phyloP scores from a whole-genome alignment of 129 eudicot genomes.

The Sambucus nigra region DNA sequence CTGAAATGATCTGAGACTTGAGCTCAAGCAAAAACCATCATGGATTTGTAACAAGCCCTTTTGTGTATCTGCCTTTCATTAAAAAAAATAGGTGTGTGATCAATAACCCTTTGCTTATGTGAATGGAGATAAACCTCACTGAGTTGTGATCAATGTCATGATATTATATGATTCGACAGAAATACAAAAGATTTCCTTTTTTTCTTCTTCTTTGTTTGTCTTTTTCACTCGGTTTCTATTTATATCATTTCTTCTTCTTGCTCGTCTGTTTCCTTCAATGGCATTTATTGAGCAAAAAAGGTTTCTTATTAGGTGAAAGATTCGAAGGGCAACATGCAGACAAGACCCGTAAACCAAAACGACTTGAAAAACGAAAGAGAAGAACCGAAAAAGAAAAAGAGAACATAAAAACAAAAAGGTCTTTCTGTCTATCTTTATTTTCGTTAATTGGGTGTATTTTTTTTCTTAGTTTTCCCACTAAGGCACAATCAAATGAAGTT shows the following conservation, averaged over 20 bases:
- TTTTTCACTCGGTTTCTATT: neutral
- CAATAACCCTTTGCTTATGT: conserved; percentile 6
- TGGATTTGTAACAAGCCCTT: too few relatives aligned
- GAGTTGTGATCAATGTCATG: conserved; percentile 13
- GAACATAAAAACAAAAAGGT: conserved; percentile 11
- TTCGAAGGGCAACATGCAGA: conserved; percentile 16
- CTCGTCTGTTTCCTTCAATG: conserved; percentile 12
- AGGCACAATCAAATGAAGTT: neutral
- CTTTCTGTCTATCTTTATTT: neutral
- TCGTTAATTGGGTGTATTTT: neutral
- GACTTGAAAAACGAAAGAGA: conserved; percentile 12
- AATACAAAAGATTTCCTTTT: conserved; percentile 12
- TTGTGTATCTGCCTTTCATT: too few relatives aligned
- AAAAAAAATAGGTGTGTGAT: neutral
- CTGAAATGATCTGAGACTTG: conserved; percentile 14
- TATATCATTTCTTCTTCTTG: neutral
- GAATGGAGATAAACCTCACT: conserved; percentile 15
- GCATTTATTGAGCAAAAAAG: conserved; percentile 23
- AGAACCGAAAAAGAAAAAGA: neutral
- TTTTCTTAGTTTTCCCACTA: conserved; percentile 1
- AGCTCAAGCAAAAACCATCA: conserved; percentile 10
- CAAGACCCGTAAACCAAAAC: conserved; percentile 31
- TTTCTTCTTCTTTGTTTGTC: conserved; percentile 5
- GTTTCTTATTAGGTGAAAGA: conserved; percentile 12
- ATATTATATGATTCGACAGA: conserved; percentile 17